Conservation (phyloP, 2,329 filamentous ascomycete species). For the Claviceps sp. region DNA sequence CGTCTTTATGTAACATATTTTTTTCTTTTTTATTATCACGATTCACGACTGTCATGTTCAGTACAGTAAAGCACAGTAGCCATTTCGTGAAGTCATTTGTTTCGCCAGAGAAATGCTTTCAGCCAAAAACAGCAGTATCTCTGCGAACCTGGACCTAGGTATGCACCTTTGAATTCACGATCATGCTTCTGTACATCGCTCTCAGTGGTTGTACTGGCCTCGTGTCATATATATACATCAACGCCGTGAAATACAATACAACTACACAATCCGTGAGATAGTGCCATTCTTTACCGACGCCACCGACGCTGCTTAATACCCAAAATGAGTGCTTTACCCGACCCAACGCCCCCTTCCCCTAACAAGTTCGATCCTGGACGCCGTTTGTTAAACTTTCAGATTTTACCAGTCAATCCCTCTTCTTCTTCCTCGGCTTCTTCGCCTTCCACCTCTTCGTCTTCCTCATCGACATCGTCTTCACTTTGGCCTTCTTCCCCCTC, state of each 20-base stretch:
- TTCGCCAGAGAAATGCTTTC: not conserved
- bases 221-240: not conserved
- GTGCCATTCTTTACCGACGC: no score
- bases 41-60: not conserved
- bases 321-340: not conserved
- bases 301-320: not conserved
- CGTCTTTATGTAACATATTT: not conserved
- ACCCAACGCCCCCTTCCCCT: not conserved
- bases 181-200: no score
- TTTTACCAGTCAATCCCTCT: not conserved
- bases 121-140: not conserved
- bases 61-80: not conserved
- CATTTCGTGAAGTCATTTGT: no score
- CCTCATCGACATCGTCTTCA: constrained; percentile 8
- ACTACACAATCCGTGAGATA: no score
- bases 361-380: not conserved
- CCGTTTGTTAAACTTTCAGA: not conserved
- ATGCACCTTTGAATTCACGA: no score
- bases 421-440: constrained; percentile 1
- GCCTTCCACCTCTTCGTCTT: not conserved
- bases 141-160: no score
- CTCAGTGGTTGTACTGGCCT: no score
- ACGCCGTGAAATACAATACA: not conserved
- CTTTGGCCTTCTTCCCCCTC: constrained; percentile 2
- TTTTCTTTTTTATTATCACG: not conserved